Evolutionary conservation across 2,329 filamentous ascomycete species (phyloP), one percentile per base, ranked within the genome.

Genomic region (Akanthomyces muscarius): DNA sequence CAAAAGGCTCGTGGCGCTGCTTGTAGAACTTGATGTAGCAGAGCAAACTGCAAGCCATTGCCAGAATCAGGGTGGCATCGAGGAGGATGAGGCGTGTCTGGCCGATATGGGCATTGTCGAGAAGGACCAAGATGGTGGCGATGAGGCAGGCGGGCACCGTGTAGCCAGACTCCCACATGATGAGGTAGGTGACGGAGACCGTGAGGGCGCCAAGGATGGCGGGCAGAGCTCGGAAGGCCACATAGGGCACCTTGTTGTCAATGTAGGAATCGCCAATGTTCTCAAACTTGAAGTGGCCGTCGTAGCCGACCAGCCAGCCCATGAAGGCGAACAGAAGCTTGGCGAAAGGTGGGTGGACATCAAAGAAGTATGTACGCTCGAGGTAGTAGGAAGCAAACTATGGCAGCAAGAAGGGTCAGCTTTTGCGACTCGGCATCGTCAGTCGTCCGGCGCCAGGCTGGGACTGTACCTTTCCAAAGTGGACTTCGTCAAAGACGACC

Each of bases 131-230:
- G 33, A 90, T 87, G 45, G 95, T 86, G 7, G 95, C 92, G 63
- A 97, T 82, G 62, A 98, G 81, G 74, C 91, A 96, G 63, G 95
- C 95, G 13, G 95, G 95, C 48, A 99, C 82, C 67, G 92, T 97
- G 79, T 99, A 99, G 66, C 93, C 95, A 56, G 95, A 98, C 78
- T 99, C 95, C 95, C 95, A 99, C 95, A 99, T 99, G 77, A 97
- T 99, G 74, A 96, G 80, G 77, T 96, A 99, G 63, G 91, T 88
- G 54, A 94, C 90, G n/a, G 93, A 90, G 58, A 99, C 92, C 13
- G 95, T 99, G 69, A 99, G 81, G 63, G 95, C 89, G 68, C 95
- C 95, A 69, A 98, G 86, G 56, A 95, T 86, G 64, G 95, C 95
- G 48, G 95, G 95, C 81, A 99, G 86, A 52, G 93, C 90, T 70